Percentiles rank a stretch among this genome's conserved stretches.
phyloP scores from a whole-genome alignment of 305 asterid species.

The Andrographis paniculata region DNA sequence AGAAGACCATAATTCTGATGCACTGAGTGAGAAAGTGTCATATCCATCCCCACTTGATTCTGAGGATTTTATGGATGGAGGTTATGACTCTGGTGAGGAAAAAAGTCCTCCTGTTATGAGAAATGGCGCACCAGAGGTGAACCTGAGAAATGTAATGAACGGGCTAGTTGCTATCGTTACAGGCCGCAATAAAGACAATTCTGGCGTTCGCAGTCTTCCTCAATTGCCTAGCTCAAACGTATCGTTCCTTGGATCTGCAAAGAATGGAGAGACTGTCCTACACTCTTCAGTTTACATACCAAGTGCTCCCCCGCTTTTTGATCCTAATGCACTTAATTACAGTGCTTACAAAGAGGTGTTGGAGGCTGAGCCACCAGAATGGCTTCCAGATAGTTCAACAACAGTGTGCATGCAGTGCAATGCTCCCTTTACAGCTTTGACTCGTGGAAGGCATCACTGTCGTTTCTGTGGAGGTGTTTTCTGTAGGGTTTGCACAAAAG shows the following conservation, averaged over 20 bases:
- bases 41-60: slow-evolving; percentile 38
- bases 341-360: slow-evolving; percentile 71
- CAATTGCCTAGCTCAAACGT: slow-evolving; percentile 56
- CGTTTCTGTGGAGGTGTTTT: slow-evolving; percentile 94
- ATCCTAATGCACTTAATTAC: slow-evolving; percentile 49
- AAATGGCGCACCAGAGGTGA: slow-evolving; percentile 70
- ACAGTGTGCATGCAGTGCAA: slow-evolving; percentile 82
- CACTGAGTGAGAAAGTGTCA: slow-evolving; percentile 28
- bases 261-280: slow-evolving; percentile 78
- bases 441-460: slow-evolving; percentile 98
- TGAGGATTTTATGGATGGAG: slow-evolving; percentile 47
- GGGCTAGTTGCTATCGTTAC: slow-evolving; percentile 75
- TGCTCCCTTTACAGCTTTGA: slow-evolving; percentile 82
- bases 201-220: slow-evolving; percentile 23
- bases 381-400: slow-evolving; percentile 94
- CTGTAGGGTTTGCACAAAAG: slow-evolving; percentile 87
- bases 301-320: slow-evolving; percentile 95
- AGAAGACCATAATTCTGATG: slow-evolving; percentile 25
- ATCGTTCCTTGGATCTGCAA: slow-evolving; percentile 78
- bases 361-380: slow-evolving; percentile 99
- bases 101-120: slow-evolving; percentile 23
- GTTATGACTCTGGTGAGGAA: slow-evolving; percentile 53
- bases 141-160: slow-evolving; percentile 58
- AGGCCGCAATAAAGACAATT: slow-evolving; percentile 48
- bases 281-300: slow-evolving; percentile 88